Evolutionary conservation across 306 rosid species (phyloP), one percentile per base, ranked within the genome.

Genomic region (Parietaria judaica): DNA sequence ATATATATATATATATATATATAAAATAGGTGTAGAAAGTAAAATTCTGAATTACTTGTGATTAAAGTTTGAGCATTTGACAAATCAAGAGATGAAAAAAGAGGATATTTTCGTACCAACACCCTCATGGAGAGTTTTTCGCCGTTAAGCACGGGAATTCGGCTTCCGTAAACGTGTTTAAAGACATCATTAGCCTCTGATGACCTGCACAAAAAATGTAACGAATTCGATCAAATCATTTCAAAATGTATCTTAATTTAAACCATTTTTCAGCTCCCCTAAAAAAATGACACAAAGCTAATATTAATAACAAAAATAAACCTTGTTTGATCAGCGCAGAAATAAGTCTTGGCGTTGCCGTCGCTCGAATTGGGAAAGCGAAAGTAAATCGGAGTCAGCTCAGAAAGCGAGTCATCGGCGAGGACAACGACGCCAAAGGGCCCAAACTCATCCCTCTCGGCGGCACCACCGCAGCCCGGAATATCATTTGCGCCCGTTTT

Each of bases 241-340:
- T n/a, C 4, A 13, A 3, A 4, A 13, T 37, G 13, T 16, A 23
- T 23, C 31, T 23, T 23, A 23, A 23, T 23, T 23, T 23, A 23
- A 23, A 23, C 45, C 45, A 5, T 41, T 8, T 8, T 0, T 41
- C 45, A 41, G 9, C 6, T 41, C 45, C 7, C 45, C 7, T 41
- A 41, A 8, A 3, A 41, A 1, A 41, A 41, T 8, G 45, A 41
- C 45, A 41, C 45, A 41, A 5, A 5, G 45, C 45, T 8, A 41
- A 41, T 8, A 41, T 41, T 41, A 31, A 1, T 11, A 34, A 58
- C 12, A 47, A 44, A 14, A 56, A 16, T 7, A 6, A 14, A 89
- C 97, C 97, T 84, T 43, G 69, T 74, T 72, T 84, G 83, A 48
- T 90, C 97, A 3, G 73, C 77, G 61, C 97, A 90, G 70, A 90